These are phyloP conservation scores for Neurospora sp. DNA, from an alignment of 495 filamentous ascomycete species.

Conservation along the genomic window DNA sequence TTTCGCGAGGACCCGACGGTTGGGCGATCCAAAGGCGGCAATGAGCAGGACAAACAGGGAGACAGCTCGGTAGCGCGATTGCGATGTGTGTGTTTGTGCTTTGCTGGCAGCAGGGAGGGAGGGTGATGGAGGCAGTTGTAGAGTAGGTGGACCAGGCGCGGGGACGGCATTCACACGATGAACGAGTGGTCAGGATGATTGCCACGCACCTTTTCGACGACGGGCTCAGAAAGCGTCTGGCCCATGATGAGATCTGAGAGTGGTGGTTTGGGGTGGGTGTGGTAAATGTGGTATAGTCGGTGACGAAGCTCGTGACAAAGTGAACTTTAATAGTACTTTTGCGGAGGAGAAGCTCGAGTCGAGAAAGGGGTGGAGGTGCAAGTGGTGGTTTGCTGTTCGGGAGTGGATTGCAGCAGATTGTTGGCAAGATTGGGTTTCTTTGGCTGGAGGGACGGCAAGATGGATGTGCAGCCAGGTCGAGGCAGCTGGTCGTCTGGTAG, in stretches of 20 bases:
- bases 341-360: neutral
- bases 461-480: neutral
- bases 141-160: neutral
- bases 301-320: constrained; percentile 1
- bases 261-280: constrained; percentile 10
- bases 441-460: neutral
- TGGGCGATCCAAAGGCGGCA: neutral
- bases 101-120: neutral
- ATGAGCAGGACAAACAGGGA: constrained; percentile 1
- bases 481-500: neutral
- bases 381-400: neutral
- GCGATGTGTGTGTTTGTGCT: neutral
- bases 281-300: constrained; percentile 7
- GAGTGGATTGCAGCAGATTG: neutral
- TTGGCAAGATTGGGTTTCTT: neutral
- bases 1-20: neutral
- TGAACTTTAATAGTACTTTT: neutral
- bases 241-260: constrained; percentile 55
- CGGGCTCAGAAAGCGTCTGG: constrained; percentile 98
- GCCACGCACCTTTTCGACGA: constrained; percentile 90
- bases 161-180: neutral
- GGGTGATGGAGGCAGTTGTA: neutral
- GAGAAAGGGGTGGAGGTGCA: neutral
- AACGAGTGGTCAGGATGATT: constrained; percentile 1
- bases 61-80: neutral